A percentile compares a stretch with the other conserved stretches of the same genome.
phyloP scores from a whole-genome alignment of 805 yeast genomes.

The Wickerhamomyces queroliae region DNA sequence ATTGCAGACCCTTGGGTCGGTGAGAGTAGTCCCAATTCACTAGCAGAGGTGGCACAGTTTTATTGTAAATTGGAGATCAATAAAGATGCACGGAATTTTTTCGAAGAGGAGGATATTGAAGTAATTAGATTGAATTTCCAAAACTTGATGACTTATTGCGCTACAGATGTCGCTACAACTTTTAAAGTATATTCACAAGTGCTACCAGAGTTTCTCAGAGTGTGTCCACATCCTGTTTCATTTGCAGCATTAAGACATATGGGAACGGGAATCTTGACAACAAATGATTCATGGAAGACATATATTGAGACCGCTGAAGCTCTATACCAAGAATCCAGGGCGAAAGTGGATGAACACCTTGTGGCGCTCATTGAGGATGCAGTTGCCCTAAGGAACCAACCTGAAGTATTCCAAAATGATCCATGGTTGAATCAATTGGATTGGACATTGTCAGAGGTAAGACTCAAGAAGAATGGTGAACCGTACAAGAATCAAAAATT shows the following conservation, averaged over 20 bases:
- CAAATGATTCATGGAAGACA: conserved; percentile 64
- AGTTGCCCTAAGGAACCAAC: conserved; percentile 37
- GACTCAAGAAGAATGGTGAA: conserved; percentile 60
- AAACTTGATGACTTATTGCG: conserved; percentile 71
- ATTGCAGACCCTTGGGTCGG: conserved; percentile 81
- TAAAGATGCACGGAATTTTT: conserved; percentile 62
- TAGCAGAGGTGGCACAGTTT: conserved; percentile 72
- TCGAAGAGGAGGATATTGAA: conserved; percentile 47
- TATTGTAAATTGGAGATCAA: conserved; percentile 68
- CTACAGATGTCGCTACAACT: conserved; percentile 76
- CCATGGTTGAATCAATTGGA: conserved; percentile 91
- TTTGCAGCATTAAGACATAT: conserved; percentile 79
- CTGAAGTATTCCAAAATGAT: conserved; percentile 45
- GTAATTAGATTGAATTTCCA: conserved; percentile 53
- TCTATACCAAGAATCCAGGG: conserved; percentile 53
- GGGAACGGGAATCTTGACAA: conserved; percentile 73
- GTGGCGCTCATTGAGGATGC: conserved; percentile 55
- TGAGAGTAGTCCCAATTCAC: conserved; percentile 69
- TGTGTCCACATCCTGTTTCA: conserved; percentile 91
- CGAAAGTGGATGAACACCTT: conserved; percentile 52
- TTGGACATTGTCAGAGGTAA: conserved; percentile 66
- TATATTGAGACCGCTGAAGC: conserved; percentile 68
- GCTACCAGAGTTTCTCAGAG: conserved; percentile 58
- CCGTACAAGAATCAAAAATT: conserved; percentile 70
- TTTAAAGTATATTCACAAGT: conserved; percentile 61